Conservation (phyloP, 768 basidiomycete species). For the Lactarius pseudohatsudake region DNA sequence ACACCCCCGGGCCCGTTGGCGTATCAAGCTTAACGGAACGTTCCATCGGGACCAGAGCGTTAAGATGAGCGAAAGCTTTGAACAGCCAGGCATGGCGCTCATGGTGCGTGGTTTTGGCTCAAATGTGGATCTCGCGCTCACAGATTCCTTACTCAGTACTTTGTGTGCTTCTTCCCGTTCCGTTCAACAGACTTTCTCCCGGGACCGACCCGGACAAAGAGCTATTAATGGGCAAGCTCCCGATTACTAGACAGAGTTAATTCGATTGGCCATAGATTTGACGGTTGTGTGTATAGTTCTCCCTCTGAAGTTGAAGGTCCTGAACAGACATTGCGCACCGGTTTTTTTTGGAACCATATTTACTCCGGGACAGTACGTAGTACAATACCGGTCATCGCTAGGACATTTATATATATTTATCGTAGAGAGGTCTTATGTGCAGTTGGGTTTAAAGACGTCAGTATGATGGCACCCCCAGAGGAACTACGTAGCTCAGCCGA, state of each 20-base stretch:
- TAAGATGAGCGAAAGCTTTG: constrained; percentile 14
- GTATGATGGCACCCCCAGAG: too few species aligned
- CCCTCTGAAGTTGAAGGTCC: not conserved
- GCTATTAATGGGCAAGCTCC: constrained; percentile 13
- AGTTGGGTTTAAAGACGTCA: too few species aligned
- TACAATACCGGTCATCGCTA: too few species aligned
- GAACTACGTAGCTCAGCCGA: too few species aligned
- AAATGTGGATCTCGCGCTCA: not conserved
- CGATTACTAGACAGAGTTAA: not conserved
- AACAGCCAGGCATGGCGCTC: constrained; percentile 8
- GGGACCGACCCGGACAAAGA: not conserved
- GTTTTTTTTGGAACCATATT: too few species aligned
- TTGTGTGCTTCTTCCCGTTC: constrained; percentile 16
- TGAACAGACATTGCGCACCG: not conserved
- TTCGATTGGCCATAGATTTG: not conserved
- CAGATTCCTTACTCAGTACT: constrained; percentile 16
- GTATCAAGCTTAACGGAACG: constrained; percentile 12
- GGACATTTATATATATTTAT: too few species aligned
- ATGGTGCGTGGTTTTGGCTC: constrained; percentile 13
- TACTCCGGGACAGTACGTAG: too few species aligned
- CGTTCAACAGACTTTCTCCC: not conserved
- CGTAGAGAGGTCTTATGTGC: too few species aligned
- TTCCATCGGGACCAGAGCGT: not conserved
- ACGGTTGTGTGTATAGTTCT: too few species aligned
- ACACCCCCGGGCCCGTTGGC: constrained; percentile 12